Conservation (phyloP, 169 alveolate species). For the Ichthyophthirius multifiliis region DNA sequence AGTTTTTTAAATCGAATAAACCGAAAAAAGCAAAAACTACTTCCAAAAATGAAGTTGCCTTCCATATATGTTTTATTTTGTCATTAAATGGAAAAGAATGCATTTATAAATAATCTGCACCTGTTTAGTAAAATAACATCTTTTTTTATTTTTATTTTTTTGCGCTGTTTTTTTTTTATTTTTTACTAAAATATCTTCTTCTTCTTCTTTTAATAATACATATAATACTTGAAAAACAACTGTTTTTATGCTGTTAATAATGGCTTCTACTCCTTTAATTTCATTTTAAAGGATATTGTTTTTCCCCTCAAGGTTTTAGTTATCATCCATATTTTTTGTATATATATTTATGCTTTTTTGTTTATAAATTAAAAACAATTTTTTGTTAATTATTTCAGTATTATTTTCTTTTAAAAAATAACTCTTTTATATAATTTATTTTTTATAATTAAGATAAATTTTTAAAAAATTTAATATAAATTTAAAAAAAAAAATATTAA, state of each 20-base stretch:
- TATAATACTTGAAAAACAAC: constrained; percentile 20
- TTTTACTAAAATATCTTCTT: constrained; percentile 16
- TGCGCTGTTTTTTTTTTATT: neutral
- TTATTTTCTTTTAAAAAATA: no score
- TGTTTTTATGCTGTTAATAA: neutral
- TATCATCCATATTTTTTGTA: no score
- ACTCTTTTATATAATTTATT: no score
- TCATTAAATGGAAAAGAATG: constrained; percentile 28
- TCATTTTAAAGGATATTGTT: no score
- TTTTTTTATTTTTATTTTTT: neutral
- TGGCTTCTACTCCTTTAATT: no score
- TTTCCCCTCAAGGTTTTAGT: no score
- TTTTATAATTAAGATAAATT: no score
- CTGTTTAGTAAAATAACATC: neutral
- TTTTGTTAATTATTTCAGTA: no score
- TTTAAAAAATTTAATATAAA: no score
- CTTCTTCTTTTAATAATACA: constrained; percentile 28
- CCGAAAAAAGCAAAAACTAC: constrained; percentile 3
- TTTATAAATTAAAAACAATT: no score
- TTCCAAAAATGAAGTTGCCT: constrained; percentile 15
- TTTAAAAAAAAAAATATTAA: no score
- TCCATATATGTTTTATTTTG: constrained; percentile 25
- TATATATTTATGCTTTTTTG: no score
- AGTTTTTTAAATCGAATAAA: constrained; percentile 12
- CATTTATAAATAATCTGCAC: constrained; percentile 35